These are phyloP conservation scores for Ophiostoma fasciatum DNA, from an alignment of 2,329 filamentous ascomycete species.

Conservation along the genomic window DNA sequence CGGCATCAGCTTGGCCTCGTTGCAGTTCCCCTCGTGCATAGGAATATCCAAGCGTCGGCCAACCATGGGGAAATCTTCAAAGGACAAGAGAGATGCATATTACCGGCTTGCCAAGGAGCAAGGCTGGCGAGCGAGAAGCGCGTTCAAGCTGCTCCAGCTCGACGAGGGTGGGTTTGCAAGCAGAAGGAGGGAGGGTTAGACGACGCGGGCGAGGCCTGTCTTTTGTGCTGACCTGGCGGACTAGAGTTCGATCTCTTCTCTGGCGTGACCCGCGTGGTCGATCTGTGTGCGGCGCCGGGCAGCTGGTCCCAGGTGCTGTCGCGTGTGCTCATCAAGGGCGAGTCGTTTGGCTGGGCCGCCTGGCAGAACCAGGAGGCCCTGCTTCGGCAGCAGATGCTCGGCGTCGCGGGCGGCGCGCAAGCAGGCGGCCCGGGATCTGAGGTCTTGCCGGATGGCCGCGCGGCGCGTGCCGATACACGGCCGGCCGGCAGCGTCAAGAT, in stretches of 20 bases:
- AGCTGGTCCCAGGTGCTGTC: slow-evolving; percentile 97
- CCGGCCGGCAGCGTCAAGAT: slow-evolving; percentile 62
- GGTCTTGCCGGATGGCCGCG: too few species aligned
- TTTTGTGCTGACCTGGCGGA: not conserved
- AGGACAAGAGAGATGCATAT: slow-evolving; percentile 96
- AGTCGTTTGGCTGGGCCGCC: slow-evolving; percentile 71
- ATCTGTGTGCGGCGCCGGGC: slow-evolving; percentile 87
- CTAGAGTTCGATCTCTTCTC: slow-evolving; percentile 88
- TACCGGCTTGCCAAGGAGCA: slow-evolving; percentile 97
- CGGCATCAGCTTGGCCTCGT: too few species aligned
- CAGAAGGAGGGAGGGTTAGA: not conserved
- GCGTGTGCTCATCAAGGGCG: slow-evolving; percentile 80
- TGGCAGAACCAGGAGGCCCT: slow-evolving; percentile 74
- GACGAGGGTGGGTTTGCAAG: slow-evolving; percentile 47
- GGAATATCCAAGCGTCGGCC: not conserved
- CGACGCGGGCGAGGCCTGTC: too few species aligned
- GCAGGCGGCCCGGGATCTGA: too few species aligned
- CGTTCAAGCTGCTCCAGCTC: slow-evolving; percentile 92
- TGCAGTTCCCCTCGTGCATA: too few species aligned
- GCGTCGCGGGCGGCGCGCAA: slow-evolving; percentile 24
- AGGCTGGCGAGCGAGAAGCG: slow-evolving; percentile 90
- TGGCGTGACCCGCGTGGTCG: slow-evolving; percentile 80
- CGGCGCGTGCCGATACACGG: too few species aligned
- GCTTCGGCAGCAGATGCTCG: slow-evolving; percentile 46
- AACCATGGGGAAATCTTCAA: slow-evolving; percentile 81